Conservation (phyloP, 2,329 filamentous ascomycete genomes). For the Colletotrichum filicis region DNA sequence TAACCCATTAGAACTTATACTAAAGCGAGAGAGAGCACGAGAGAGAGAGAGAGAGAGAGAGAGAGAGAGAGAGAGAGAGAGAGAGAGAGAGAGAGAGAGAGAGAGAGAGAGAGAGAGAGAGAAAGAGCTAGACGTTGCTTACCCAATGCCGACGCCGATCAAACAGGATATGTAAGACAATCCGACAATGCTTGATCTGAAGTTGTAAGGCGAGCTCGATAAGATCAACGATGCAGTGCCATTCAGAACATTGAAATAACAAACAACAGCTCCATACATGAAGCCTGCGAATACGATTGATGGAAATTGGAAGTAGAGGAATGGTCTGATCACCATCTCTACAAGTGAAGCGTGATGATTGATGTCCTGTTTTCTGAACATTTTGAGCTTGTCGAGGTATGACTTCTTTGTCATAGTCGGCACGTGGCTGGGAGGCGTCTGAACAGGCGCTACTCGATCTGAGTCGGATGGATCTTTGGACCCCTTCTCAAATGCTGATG, state of each 20-base stretch:
- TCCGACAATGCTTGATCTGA: not conserved
- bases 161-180: not conserved
- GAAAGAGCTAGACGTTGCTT: not conserved
- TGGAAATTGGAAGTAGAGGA: not conserved
- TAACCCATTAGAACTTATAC: too few species aligned
- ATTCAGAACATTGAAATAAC: not conserved
- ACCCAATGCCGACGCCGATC: not conserved
- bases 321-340: not conserved
- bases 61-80: not conserved
- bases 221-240: not conserved
- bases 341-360: not conserved
- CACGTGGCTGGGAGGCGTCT: not conserved
- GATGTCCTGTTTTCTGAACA: not conserved
- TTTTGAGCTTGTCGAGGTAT: not conserved
- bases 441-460: not conserved
- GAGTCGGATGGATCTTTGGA: not conserved
- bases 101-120: too few species aligned
- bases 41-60: too few species aligned
- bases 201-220: not conserved
- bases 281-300: not conserved
- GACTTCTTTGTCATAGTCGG: not conserved
- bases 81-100: not conserved
- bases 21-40: not conserved
- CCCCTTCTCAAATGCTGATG: not conserved
- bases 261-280: not conserved